A percentile compares a stretch with the other conserved stretches of the same genome.
phyloP scores from a whole-genome alignment of 139 green algal genomes.

The Edaphochlamys debaryana region DNA sequence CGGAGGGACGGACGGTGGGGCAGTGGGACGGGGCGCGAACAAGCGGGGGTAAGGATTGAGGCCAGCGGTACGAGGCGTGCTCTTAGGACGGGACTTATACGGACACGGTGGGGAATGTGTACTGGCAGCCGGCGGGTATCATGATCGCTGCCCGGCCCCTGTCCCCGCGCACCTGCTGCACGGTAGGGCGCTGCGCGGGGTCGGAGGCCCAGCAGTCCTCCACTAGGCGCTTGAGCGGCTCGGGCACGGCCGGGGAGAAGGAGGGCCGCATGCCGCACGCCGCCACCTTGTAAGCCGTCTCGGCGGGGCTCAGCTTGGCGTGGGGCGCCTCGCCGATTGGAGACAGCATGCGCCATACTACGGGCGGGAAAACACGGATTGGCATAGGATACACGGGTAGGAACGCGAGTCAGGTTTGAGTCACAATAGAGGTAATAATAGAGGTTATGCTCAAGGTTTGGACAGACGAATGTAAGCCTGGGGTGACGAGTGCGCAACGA shows the following conservation, averaged over 20 bases:
- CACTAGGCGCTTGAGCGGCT: slow-evolving; percentile 12
- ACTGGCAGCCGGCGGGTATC: too few relatives aligned
- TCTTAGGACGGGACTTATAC: too few relatives aligned
- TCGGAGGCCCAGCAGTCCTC: slow-evolving; percentile 37
- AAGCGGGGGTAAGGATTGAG: not conserved
- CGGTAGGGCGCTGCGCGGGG: slow-evolving; percentile 14
- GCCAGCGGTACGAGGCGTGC: not conserved
- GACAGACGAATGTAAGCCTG: too few relatives aligned
- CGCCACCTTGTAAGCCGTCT: slow-evolving; percentile 38
- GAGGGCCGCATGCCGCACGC: slow-evolving; percentile 38
- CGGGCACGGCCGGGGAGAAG: slow-evolving; percentile 18
- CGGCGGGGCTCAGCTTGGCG: slow-evolving; percentile 3
- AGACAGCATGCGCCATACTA: slow-evolving; percentile 41
- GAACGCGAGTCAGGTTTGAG: too few relatives aligned
- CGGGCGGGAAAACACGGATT: too few relatives aligned
- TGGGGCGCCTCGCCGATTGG: slow-evolving; percentile 19
- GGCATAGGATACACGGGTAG: too few relatives aligned
- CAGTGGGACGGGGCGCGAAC: not conserved
- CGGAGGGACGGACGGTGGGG: not conserved
- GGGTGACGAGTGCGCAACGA: too few relatives aligned
- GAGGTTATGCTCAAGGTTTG: too few relatives aligned
- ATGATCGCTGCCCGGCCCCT: too few relatives aligned
- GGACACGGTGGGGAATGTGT: too few relatives aligned
- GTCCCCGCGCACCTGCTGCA: not conserved
- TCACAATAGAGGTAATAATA: too few relatives aligned